Conservation (phyloP, 495 filamentous ascomycete genomes). For the Astrothelium macrocarpum region DNA sequence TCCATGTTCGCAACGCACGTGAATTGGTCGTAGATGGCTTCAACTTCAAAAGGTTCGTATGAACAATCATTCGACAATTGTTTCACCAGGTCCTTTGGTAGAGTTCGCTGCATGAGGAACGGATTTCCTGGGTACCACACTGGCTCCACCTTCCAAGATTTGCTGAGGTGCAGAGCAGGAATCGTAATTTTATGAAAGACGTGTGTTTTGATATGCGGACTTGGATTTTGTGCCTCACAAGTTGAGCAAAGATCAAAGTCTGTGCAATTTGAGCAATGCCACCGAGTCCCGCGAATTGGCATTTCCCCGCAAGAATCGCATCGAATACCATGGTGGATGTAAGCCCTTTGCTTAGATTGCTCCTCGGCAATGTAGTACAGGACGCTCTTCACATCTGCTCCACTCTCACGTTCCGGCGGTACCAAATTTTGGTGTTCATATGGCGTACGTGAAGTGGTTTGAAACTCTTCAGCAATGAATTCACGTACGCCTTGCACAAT, state of each 20-base stretch:
- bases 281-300: conserved; percentile 72
- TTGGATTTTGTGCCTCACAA: conserved; percentile 62
- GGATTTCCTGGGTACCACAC: conserved; percentile 90
- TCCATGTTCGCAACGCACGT: conserved; percentile 79
- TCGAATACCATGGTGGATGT: conserved; percentile 85
- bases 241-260: conserved; percentile 80
- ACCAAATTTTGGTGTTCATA: conserved; percentile 46
- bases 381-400: conserved; percentile 18
- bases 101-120: conserved; percentile 48
- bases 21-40: conserved; percentile 95
- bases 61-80: conserved; percentile 60
- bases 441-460: conserved; percentile 29
- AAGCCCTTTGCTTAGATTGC: conserved; percentile 70
- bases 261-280: conserved; percentile 28
- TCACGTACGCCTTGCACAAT: not conserved
- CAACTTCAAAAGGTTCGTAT: conserved; percentile 73
- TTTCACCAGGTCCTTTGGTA: conserved; percentile 53
- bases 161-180: conserved; percentile 58
- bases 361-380: conserved; percentile 48
- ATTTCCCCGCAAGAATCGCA: conserved; percentile 79
- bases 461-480: not conserved
- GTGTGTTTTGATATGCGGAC: conserved; percentile 72
- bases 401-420: conserved; percentile 29
- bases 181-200: conserved; percentile 89
- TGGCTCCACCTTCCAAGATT: conserved; percentile 58